Evolutionary conservation across 495 filamentous ascomycete species (phyloP), one percentile per base, ranked within the genome.

Genomic region (Paragyromitra xinjiangensis): DNA sequence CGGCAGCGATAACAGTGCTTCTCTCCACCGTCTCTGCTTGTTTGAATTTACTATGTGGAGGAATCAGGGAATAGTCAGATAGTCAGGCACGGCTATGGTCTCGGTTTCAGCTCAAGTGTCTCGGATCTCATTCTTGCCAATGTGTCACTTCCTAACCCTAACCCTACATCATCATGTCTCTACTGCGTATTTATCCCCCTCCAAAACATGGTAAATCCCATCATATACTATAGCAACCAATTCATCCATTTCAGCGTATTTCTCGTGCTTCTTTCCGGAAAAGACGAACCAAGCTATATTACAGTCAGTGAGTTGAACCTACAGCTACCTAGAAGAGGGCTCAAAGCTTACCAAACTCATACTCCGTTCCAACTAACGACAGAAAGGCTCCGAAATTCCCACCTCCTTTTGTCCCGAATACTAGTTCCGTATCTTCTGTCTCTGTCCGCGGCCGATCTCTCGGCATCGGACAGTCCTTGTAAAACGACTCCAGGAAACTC

Each of bases 201-300:
- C 19, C 8, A 56, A 6, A 16, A 16, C 22, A 50, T 42, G 6
- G 34, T 44, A 6, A 11, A 22, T 29, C 8, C 65, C 51, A n/a
- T 69, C 50, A 9, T 58, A 69, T 2, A 58, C 12, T 14, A 58
- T 58, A 24, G 65, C 50, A 42, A 56, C 12, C 19, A 69, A 11
- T 12, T 69, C 37, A 22, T 44, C 12, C 14, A 12, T n/a, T 56
- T 19, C 65, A 4, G 16, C 6, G 3, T 22, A 69, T 12, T 6
- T 26, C 3, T 26, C 48, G 5, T 42, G 65, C 12, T 42, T 69
- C 37, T 68, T 24, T 6, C 48, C 48, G n/a, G 65, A 69, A n/a
- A 58, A 69, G 24, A 69, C 22, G 19, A 69, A 58, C 51, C 65
- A 58, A 22, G 65, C 65, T 69, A 5, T 34, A 51, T 5, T 9